Conservation (phyloP, 2,329 filamentous ascomycete genomes). For the Sordariomycetes sp. region DNA sequence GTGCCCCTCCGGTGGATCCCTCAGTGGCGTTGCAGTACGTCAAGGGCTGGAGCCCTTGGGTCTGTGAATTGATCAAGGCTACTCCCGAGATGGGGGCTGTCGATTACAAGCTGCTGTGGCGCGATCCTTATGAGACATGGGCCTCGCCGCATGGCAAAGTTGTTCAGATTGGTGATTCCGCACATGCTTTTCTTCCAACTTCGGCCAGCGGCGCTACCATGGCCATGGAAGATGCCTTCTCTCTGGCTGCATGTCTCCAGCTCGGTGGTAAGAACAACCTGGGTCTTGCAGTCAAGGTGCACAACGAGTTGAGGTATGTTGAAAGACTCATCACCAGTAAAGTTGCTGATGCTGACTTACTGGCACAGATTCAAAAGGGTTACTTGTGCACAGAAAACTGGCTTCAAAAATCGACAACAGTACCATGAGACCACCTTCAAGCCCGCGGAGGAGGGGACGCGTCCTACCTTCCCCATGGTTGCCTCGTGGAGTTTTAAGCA, state of each 20-base stretch:
- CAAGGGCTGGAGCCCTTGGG: slow-evolving; percentile 36
- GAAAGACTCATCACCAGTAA: background rate
- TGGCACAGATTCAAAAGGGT: slow-evolving; percentile 8
- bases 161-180: slow-evolving; percentile 11
- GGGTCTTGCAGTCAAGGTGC: slow-evolving; percentile 1
- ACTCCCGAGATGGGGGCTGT: slow-evolving; percentile 13
- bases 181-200: slow-evolving; percentile 10
- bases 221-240: slow-evolving; percentile 11
- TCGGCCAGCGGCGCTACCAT: slow-evolving; percentile 10
- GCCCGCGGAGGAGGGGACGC: slow-evolving; percentile 5
- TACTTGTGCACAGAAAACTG: slow-evolving; percentile 8
- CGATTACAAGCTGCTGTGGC: slow-evolving; percentile 42
- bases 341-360: background rate
- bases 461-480: background rate
- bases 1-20: slow-evolving; percentile 40
- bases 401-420: slow-evolving; percentile 10
- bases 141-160: slow-evolving; percentile 7
- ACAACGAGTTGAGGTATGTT: slow-evolving; percentile 5
- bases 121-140: slow-evolving; percentile 40
- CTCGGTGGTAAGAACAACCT: slow-evolving; percentile 4
- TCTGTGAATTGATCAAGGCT: slow-evolving; percentile 9
- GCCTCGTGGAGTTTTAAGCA: slow-evolving; percentile 13
- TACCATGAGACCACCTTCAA: slow-evolving; percentile 11
- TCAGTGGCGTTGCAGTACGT: slow-evolving; percentile 41
- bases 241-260: slow-evolving; percentile 9